Evolutionary conservation across 257 asterid species (phyloP), one percentile per base, ranked within the genome.

Genomic region (Sherardia arvensis): DNA sequence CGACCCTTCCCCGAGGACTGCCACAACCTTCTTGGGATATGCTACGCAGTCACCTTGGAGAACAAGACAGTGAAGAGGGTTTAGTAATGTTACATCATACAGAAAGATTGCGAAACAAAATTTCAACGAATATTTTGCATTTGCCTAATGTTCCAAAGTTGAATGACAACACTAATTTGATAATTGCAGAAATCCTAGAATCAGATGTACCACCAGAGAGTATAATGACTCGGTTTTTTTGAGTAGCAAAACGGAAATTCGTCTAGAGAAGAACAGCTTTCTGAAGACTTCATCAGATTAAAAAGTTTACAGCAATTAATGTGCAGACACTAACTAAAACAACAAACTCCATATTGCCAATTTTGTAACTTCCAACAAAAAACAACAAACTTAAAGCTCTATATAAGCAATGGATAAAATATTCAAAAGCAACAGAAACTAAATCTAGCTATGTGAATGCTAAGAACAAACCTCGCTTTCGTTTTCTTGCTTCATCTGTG

Each of bases 1-100:
- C 15, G 80, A 71, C 72, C 78, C 88, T 66, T 77, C 96, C 75
- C 94, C 98, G 65, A 88, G 90, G 65, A 83, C 90, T 51, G 74
- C 90, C 79, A 88, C 22, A 63, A 72, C 76, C 79, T 83, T 84
- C 60, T 74, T 55, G 63, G 72, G 55, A 47, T 62, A 59, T 72
- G 73, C 79, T 54, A 64, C 73, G n/a, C 62, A 67, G 27, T 64
- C 69, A 51, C 75, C 91, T 80, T 48, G 53, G 33, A 28, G 63
- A 71, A 58, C 69, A 66, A 54, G 22, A 29, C 26, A 6, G 26
- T 53, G 29, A 61, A 62, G 56, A 57, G 1, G 53, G 6, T 45
- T 15, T 43, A 54, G 29, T 25, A 30, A 23, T 21, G 53, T 23
- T 49, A 27, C 27, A 11, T 10, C 29, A 15, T 18, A 28, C 17